Evolutionary conservation across 768 basidiomycete species (phyloP), one percentile per base, ranked within the genome.

Genomic region (Cantharellus cinnabarinus): DNA sequence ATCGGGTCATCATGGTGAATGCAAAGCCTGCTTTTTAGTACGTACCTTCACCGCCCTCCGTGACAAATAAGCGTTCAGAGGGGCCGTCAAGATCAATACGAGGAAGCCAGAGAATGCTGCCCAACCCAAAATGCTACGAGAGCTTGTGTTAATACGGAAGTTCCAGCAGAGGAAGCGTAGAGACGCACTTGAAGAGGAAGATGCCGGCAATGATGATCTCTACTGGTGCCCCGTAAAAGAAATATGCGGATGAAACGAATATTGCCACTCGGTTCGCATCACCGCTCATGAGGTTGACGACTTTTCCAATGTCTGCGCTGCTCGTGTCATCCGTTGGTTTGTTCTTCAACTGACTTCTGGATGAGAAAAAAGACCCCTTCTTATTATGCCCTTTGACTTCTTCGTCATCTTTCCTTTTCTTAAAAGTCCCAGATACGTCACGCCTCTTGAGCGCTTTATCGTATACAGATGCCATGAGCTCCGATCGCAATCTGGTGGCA

Each of bases 221-320:
- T 57, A 91, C 76, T 0, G 88, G 89, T 2, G 80, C 82, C 39
- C 63, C 60, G 60, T 85, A 87, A 39, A 84, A 70, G 66, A 82
- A 78, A 65, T 84, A 85, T 57, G 74, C 67, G 2, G 74, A 76
- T 0, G 82, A 77, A 4, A 73, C 63, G 58, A 75, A 78, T 70
- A 74, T 73, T 2, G 79, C 70, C 59, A 83, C 69, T 73, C 75
- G 4, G 52, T 54, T 54, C 15, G 44, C 34, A 41, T 62, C 50
- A 59, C 38, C 64, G 38, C 85, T 80, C 88, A 93, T 93, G 41
- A 91, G 70, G 63, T 89, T 88, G 58, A 91, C 86, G 57, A 93
- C 87, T 68, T 91, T 90, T 7, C 90, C 90, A 7, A 85, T 75
- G 67, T 89, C 85, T 4, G 90, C 90, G 14, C 87, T 85, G 0